Percentiles rank a stretch among this genome's conserved stretches.
These are phyloP conservation scores for Tolypocladium capitatum DNA, from an alignment of 2,329 filamentous ascomycete genomes.

Conservation along the genomic window DNA sequence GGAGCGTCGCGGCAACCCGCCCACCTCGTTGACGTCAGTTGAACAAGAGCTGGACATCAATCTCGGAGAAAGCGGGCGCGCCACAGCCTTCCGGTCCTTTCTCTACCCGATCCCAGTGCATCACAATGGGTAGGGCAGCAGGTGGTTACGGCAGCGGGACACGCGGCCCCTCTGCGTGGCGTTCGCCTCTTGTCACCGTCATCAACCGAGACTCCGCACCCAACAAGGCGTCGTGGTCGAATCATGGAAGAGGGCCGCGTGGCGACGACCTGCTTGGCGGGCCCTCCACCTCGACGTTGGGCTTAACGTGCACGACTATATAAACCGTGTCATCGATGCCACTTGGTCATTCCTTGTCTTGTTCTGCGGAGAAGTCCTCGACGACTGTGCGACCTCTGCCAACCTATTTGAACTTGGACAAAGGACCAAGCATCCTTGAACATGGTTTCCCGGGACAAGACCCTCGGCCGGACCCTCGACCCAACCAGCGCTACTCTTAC, in stretches of 20 bases:
- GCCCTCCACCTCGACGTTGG: not conserved
- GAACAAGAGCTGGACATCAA: too few species aligned
- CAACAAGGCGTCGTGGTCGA: too few species aligned
- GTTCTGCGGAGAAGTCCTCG: not conserved
- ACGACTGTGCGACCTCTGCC: too few species aligned
- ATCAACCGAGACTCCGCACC: too few species aligned
- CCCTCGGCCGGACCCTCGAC: slow-evolving; percentile 19
- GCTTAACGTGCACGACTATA: not conserved
- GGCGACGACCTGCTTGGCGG: not conserved
- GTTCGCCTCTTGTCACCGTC: too few species aligned
- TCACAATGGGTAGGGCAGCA: too few species aligned
- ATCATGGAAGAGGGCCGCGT: not conserved
- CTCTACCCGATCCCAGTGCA: too few species aligned
- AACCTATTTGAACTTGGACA: not conserved
- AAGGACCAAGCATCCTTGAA: not conserved
- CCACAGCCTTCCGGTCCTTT: too few species aligned
- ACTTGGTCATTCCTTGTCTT: too few species aligned
- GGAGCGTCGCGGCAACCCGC: slow-evolving; percentile 6
- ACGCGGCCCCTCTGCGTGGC: not conserved
- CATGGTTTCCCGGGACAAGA: slow-evolving; percentile 12
- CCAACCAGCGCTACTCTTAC: slow-evolving; percentile 13
- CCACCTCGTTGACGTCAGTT: not conserved
- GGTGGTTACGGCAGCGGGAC: too few species aligned
- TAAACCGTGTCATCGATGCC: not conserved
- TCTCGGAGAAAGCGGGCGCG: too few species aligned